phyloP scores from a whole-genome alignment of 2,329 filamentous ascomycete genomes.

The Neonectria hederae region DNA sequence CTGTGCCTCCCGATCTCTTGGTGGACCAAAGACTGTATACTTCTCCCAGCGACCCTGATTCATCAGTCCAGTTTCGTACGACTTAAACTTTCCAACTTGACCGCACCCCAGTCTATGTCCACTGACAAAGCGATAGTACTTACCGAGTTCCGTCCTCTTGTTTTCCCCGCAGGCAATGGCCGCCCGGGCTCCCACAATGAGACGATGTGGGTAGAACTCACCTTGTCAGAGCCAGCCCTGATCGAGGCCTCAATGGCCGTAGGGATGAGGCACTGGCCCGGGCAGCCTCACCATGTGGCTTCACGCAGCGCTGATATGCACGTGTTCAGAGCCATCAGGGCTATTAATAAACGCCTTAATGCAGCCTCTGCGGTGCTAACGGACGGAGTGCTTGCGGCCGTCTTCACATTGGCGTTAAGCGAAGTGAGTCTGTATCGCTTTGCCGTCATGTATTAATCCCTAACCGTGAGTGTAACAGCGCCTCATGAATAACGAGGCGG shows the following conservation, averaged over 20 bases:
- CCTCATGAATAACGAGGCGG: conserved; percentile 21
- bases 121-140: conserved; percentile 19
- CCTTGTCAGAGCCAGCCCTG: conserved; percentile 38
- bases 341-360: conserved; percentile 26
- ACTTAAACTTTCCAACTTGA: background rate
- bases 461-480: conserved; percentile 11
- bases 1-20: background rate
- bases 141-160: conserved; percentile 24
- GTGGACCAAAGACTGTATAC: background rate
- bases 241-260: conserved; percentile 38
- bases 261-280: conserved; percentile 17
- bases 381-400: conserved; percentile 33
- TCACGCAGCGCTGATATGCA: conserved; percentile 7
- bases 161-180: conserved; percentile 23
- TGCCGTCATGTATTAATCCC: fast-evolving
- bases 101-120: background rate
- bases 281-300: background rate
- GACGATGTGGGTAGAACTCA: conserved; percentile 24
- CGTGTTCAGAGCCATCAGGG: conserved; percentile 20
- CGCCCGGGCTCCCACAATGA: conserved; percentile 18
- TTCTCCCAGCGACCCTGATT: background rate
- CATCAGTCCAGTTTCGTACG: conserved; percentile 12
- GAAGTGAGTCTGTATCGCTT: background rate
- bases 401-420: conserved; percentile 32
- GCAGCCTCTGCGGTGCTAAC: conserved; percentile 10